Evolutionary conservation across 108 stramenopile species (phyloP).

Genomic region (Nannochloropsis salina): DNA sequence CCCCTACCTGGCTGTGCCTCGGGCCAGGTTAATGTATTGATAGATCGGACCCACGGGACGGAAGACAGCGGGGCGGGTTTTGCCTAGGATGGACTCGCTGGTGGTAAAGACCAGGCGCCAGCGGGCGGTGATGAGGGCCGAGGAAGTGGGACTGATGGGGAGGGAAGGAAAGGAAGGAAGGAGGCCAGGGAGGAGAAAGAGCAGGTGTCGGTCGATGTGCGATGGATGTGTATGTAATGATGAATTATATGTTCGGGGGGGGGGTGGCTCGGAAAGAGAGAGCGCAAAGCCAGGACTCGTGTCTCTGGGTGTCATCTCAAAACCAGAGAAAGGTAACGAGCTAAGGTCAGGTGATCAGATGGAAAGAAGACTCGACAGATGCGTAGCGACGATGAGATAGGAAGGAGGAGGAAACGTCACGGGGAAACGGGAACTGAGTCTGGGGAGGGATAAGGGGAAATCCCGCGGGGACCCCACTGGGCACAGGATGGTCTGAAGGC

Average conservation of each 20-base stretch:
- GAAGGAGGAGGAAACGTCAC: too few species aligned
- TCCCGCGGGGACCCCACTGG: too few species aligned
- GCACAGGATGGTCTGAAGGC: too few species aligned
- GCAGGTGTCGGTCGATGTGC: background rate
- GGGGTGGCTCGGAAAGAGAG: background rate
- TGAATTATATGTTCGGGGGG: background rate
- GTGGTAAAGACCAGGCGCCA: constrained; percentile 42
- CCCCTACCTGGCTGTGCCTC: background rate
- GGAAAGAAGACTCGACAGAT: background rate
- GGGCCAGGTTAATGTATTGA: constrained; percentile 13
- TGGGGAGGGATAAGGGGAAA: too few species aligned
- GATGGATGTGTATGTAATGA: background rate
- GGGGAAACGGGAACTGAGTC: too few species aligned
- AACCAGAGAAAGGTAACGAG: background rate
- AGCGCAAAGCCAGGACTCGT: background rate
- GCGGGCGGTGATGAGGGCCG: constrained; percentile 34
- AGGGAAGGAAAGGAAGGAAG: background rate
- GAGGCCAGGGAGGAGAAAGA: background rate
- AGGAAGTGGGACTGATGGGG: background rate
- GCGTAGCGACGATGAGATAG: too few species aligned
- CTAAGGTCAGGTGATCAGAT: background rate
- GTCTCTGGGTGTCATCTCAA: too few species aligned
- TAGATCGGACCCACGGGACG: constrained; percentile 39
- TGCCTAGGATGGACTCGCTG: constrained; percentile 24
- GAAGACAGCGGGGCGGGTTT: background rate